Base-by-base conservation (phyloP, 2,329 filamentous ascomycete species). In the Neonectria sp. region DNA sequence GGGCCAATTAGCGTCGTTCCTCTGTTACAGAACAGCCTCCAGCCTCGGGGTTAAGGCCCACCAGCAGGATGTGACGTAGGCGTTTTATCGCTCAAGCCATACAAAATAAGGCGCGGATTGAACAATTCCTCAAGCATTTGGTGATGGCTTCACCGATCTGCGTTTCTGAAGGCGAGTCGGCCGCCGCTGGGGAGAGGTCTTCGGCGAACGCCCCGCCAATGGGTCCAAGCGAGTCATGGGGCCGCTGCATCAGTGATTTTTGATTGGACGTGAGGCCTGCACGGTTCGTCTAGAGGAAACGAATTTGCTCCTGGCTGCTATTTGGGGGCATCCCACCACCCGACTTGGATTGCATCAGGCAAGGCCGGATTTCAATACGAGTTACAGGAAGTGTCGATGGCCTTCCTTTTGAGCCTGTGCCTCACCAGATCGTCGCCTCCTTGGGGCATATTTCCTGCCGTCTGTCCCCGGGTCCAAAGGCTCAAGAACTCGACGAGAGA, bases 291-390 rank as follows among this genome's bases (percentile, higher is more conserved):
- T 75, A 75, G 65, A 64, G 71, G 72, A 75, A 75, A 71, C 72
- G 75, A 74, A 71, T 74, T 75, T 75, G 59, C 70, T 75, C 68
- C 71, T 69, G 67, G 66, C 68, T 73, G 72, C 69, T 75, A 74
- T 75, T 75, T 75, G 72, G 73, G 73, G 73, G 64, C 61, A 74
- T 75, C 65, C 68, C 69, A 70, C 73, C 72, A 70, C 71, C 63
- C 68, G 68, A 69, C 69, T 72, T 75, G 72, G 67, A 68, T 72
- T 72, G 66, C 60, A 75, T 71, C 72, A 71, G 73, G 73, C 70
- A 76, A 75, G 71, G 73, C 58, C 72, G 66, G 60, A 68, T 67
- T 68, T 73, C 71, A 72, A 75, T 75, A 76, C 74, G 74, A 76
- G 71, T 67, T 68, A 60, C 46, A 63, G 58, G 58, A 70, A 72